Conservation (phyloP, 768 basidiomycete species). For the Tylopilus intermedius region DNA sequence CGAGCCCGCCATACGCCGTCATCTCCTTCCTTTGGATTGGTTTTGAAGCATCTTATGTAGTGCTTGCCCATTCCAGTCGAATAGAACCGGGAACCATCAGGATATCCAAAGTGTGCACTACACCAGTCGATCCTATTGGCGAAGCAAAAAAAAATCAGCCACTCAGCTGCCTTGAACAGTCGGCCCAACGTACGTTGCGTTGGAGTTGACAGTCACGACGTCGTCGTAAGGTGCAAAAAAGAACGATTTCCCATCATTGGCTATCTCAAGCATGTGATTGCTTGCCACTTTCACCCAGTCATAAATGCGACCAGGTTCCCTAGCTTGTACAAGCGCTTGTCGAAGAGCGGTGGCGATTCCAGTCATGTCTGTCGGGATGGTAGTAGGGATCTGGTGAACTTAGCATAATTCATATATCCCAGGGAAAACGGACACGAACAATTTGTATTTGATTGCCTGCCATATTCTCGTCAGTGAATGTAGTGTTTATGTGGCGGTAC, state of each 20-base stretch:
- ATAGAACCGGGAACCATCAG: conserved; percentile 9
- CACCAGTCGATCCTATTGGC: conserved; percentile 17
- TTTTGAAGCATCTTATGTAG: neutral
- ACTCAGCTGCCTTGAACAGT: neutral
- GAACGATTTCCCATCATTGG: conserved; percentile 10
- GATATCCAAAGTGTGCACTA: conserved; percentile 18
- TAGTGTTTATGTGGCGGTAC: conserved; percentile 13
- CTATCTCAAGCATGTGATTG: conserved; percentile 11
- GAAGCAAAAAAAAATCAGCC: neutral
- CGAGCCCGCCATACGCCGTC: conserved; percentile 12
- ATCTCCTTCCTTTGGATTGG: neutral
- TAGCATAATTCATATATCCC: neutral
- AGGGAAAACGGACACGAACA: conserved; percentile 6
- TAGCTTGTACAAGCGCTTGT: conserved; percentile 5
- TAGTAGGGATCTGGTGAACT: neutral
- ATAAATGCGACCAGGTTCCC: conserved; percentile 11
- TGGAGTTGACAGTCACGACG: conserved; percentile 15
- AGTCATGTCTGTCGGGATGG: conserved; percentile 13
- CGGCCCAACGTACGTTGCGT: conserved; percentile 3
- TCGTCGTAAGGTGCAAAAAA: conserved; percentile 1
- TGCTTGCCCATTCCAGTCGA: neutral
- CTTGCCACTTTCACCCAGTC: conserved; percentile 7
- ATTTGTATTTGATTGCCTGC: conserved; percentile 15
- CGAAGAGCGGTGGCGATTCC: conserved; percentile 17
- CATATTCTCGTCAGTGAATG: conserved; percentile 10